A percentile compares a stretch with the other conserved stretches of the same genome.
These are phyloP conservation scores for Saccharomyces hybrid DNA, from an alignment of 1,139 yeast genomes.

Conservation along the genomic window DNA sequence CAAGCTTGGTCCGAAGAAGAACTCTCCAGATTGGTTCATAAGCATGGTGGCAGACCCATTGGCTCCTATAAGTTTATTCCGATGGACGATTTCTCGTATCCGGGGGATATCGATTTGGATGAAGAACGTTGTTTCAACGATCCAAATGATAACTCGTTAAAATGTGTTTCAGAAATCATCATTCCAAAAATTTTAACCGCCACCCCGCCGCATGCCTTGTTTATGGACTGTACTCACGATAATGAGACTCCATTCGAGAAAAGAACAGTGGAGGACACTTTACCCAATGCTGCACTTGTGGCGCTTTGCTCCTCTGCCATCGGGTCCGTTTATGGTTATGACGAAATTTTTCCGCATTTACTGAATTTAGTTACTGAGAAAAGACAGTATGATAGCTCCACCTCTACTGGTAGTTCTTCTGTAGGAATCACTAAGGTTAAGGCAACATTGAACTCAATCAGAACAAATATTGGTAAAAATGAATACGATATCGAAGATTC, in stretches of 20 bases:
- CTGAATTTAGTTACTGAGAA: constrained; percentile 76
- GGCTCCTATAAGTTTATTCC: constrained; percentile 83
- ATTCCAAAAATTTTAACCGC: constrained; percentile 58
- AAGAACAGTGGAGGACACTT: constrained; percentile 87
- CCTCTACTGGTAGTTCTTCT: constrained; percentile 41
- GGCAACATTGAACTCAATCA: constrained; percentile 47
- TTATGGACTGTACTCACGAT: constrained; percentile 98
- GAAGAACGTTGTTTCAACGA: constrained; percentile 20
- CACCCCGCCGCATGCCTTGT: constrained; percentile 80
- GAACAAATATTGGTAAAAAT: constrained; percentile 56
- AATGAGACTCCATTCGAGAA: constrained; percentile 84
- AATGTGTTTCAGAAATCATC: constrained; percentile 49
- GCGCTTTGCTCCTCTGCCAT: constrained; percentile 90
- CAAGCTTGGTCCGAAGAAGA: constrained; percentile 90
- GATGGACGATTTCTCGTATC: constrained; percentile 61
- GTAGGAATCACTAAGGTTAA: constrained; percentile 57
- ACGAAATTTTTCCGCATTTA: constrained; percentile 79
- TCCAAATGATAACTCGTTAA: constrained; percentile 25
- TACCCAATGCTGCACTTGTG: constrained; percentile 91
- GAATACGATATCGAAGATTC: constrained; percentile 65
- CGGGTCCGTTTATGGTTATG: constrained; percentile 92
- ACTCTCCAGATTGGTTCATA: constrained; percentile 76
- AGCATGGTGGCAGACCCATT: constrained; percentile 92
- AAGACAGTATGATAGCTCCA: constrained; percentile 52
- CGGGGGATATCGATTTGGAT: constrained; percentile 42